Base-by-base conservation (phyloP, 106 monocot species). In the Dendrobium nobile region DNA sequence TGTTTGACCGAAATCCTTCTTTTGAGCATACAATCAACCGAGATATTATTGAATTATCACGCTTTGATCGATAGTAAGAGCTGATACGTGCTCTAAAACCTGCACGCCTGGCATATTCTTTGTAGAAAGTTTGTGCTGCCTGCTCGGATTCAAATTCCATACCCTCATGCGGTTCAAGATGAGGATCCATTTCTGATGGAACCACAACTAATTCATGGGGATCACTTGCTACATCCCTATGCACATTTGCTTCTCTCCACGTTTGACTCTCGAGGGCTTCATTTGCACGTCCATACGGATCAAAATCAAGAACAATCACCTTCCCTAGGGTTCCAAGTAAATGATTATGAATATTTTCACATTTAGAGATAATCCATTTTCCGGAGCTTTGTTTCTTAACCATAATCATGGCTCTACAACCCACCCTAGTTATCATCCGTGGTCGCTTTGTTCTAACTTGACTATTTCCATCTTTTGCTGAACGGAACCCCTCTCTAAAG, bases 391-490 rank as follows among this genome's bases (percentile, higher is more conserved):
- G 87, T 73, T 90, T 87, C 83, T 90, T 90, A 44, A 85, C 87
- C 90, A 90, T 87, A 51, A 90, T 90, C 90, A 90, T 90, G n/a
- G 87, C 87, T 83, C 90, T 85, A 76, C 87, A 90, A 15, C 90
- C 87, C n/a, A 87, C 90, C 55, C 87, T 77, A 33, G 87, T 85
- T 75, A 87, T 81, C 73, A 87, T 83, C 55, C 87, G 77, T 2
- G 85, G 85, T 40, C 87, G 84, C 78, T 85, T 87, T 27, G 47
- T 64, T 80, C 40, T 85, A 28, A 82, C 83, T 55, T 87, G 83
- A 77, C 44, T 58, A 7, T 33, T 79, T 31, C 68, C 58, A 51
- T 87, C 87, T 77, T 83, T 90, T 31, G 79, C 73, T 83, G 87
- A 80, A 26, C 87, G 87, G 45, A 85, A 87, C 47, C 87, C 87